These are phyloP conservation scores for Fusarium kyushuense DNA, from an alignment of 2,329 filamentous ascomycete species.

Conservation along the genomic window DNA sequence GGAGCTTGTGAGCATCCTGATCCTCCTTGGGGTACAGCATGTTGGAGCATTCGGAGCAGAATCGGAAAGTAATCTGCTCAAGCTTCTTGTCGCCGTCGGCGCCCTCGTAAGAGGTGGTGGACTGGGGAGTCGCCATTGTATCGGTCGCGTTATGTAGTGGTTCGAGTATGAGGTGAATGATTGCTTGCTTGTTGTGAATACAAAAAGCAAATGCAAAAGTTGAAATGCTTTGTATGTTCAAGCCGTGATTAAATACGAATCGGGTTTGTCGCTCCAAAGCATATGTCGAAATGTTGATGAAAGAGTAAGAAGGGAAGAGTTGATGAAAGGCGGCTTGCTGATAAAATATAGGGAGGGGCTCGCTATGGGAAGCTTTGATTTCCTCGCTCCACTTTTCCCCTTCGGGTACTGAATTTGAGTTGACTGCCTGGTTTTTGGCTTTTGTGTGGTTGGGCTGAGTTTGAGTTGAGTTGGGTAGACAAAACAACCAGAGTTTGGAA, in stretches of 20 bases:
- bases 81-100: slow-evolving; percentile 61
- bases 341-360: too few relatives aligned
- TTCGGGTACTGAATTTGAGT: slow-evolving; percentile 24
- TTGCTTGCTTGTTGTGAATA: slow-evolving; percentile 12
- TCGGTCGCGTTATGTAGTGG: slow-evolving; percentile 24
- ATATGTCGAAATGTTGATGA: slow-evolving; percentile 25
- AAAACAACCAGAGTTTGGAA: slow-evolving; percentile 12
- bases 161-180: slow-evolving; percentile 17
- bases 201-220: slow-evolving; percentile 14
- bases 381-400: slow-evolving; percentile 36
- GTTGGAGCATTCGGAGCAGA: slow-evolving; percentile 99
- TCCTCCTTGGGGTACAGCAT: slow-evolving; percentile 98
- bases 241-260: slow-evolving; percentile 7
- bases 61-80: slow-evolving; percentile 94
- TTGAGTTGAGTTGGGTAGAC: slow-evolving; percentile 12
- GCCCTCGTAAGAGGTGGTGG: slow-evolving; percentile 59
- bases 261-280: slow-evolving; percentile 18
- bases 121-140: slow-evolving; percentile 69
- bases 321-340: slow-evolving; percentile 25
- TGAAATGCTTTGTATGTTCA: slow-evolving; percentile 34
- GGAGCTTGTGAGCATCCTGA: slow-evolving; percentile 81
- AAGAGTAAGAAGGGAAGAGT: slow-evolving; percentile 13
- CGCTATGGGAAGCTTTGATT: slow-evolving; percentile 1
- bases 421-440: slow-evolving; percentile 16
- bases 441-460: slow-evolving; percentile 16